These are phyloP conservation scores for Malbranchea zuffiana DNA, from an alignment of 2,329 filamentous ascomycete species.

Conservation along the genomic window DNA sequence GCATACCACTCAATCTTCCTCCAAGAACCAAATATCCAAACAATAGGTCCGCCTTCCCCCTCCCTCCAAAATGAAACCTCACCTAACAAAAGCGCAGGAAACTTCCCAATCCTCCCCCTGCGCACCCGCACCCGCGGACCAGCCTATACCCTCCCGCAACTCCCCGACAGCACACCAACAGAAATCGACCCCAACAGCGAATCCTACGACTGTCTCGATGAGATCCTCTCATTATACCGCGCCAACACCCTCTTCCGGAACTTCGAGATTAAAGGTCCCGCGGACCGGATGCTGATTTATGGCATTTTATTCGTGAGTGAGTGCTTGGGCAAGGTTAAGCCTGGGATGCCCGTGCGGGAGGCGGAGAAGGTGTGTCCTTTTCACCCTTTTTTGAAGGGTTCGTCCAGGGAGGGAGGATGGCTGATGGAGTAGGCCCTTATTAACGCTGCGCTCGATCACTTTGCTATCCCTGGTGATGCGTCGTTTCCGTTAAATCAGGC, in stretches of 20 bases:
- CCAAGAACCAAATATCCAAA: constrained; percentile 59
- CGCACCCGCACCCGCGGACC: constrained; percentile 94
- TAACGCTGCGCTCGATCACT: constrained; percentile 88
- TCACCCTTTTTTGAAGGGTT: background rate
- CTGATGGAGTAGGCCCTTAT: constrained; percentile 59
- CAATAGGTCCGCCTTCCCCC: constrained; percentile 43
- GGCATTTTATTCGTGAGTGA: constrained; percentile 92
- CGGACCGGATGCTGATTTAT: constrained; percentile 89
- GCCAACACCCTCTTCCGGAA: constrained; percentile 99
- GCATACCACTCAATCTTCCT: constrained; percentile 98
- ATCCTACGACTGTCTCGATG: constrained; percentile 92
- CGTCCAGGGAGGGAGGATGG: background rate
- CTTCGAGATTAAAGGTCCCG: constrained; percentile 95
- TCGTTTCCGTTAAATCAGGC: constrained; percentile 92
- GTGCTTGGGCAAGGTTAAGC: constrained; percentile 77
- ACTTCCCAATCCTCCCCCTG: constrained; percentile 88
- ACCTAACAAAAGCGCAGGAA: constrained; percentile 48
- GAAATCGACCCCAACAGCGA: constrained; percentile 70
- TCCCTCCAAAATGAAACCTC: background rate
- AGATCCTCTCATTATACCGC: constrained; percentile 83
- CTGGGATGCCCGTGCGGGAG: constrained; percentile 53
- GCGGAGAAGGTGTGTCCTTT: constrained; percentile 48
- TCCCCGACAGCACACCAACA: constrained; percentile 45
- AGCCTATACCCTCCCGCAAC: constrained; percentile 66
- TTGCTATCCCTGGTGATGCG: constrained; percentile 87